Evolutionary conservation across 2,329 filamentous ascomycete species (phyloP).

Genomic region (Cyphellophora europaea): DNA sequence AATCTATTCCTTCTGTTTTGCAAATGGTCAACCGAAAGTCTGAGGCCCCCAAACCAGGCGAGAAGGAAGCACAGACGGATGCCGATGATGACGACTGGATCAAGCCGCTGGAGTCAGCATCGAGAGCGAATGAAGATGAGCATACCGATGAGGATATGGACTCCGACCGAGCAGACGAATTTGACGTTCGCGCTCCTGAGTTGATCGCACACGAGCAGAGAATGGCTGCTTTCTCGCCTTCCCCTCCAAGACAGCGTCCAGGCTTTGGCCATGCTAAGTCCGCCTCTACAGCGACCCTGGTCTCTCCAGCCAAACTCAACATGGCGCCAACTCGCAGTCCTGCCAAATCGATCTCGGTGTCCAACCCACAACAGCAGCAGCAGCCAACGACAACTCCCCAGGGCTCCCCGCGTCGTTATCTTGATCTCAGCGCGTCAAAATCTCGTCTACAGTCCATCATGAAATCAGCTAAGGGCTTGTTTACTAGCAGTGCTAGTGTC

Average conservation of each 20-base stretch:
- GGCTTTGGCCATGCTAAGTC: constrained; percentile 51
- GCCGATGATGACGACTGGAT: constrained; percentile 49
- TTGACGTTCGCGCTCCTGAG: constrained; percentile 23
- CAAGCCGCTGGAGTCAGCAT: constrained; percentile 35
- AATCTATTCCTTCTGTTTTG: constrained; percentile 31
- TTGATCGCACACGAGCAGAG: constrained; percentile 18
- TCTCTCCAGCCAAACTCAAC: constrained; percentile 38
- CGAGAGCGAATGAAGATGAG: constrained; percentile 37
- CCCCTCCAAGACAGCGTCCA: constrained; percentile 13
- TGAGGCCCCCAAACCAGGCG: constrained; percentile 5
- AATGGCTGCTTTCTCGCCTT: constrained; percentile 14
- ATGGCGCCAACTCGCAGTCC: constrained; percentile 24
- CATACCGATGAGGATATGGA: constrained; percentile 16
- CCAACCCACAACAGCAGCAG: constrained; percentile 45
- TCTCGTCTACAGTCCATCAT: constrained; percentile 85
- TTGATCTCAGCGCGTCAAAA: constrained; percentile 82
- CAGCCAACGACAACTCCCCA: constrained; percentile 48
- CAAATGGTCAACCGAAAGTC: constrained; percentile 17
- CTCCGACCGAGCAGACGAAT: constrained; percentile 39
- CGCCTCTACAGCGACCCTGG: constrained; percentile 50
- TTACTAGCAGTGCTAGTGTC: constrained; percentile 61
- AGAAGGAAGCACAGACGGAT: constrained; percentile 16
- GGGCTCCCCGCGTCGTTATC: constrained; percentile 47
- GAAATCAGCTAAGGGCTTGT: constrained; percentile 75
- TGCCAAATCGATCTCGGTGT: constrained; percentile 53